Percentiles rank a stretch among this genome's conserved stretches.
phyloP scores from a whole-genome alignment of 164 flowering plant species.

The Stephania cephalantha region DNA sequence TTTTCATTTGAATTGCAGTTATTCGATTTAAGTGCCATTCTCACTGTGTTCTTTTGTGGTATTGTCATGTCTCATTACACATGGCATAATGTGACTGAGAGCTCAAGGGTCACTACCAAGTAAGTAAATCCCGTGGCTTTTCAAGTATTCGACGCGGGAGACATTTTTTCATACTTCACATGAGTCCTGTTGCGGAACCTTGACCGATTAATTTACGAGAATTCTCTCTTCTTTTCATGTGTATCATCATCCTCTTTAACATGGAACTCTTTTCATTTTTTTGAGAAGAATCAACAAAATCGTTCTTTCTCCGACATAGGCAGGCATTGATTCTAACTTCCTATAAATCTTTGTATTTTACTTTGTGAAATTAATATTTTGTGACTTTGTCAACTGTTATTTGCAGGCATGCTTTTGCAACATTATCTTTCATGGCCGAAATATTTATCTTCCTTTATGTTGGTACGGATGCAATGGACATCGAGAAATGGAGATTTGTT shows the following conservation, averaged over 20 bases:
- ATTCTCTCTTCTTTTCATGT: constrained; percentile 39
- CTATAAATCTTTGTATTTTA: background rate
- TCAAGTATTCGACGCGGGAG: background rate
- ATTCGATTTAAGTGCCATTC: constrained; percentile 70
- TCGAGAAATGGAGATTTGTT: constrained; percentile 50
- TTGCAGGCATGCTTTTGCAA: constrained; percentile 85
- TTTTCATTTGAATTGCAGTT: constrained; percentile 44
- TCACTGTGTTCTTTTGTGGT: constrained; percentile 93
- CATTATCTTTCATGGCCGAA: constrained; percentile 80
- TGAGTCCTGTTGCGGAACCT: background rate
- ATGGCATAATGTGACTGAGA: constrained; percentile 93
- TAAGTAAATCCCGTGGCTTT: constrained; percentile 11
- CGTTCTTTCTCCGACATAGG: background rate
- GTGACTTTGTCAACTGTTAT: constrained; percentile 1
- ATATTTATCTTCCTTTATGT: constrained; percentile 88
- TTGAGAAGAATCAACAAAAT: background rate
- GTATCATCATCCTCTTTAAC: background rate
- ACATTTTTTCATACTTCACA: background rate
- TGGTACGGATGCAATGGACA: constrained; percentile 97
- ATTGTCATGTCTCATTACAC: constrained; percentile 96
- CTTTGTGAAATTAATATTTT: background rate
- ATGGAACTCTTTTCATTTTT: background rate
- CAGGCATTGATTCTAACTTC: background rate
- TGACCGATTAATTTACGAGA: constrained; percentile 9
- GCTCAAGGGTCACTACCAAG: constrained; percentile 78